phyloP scores from a whole-genome alignment of 1,284 basidiomycete genomes.

The Marasmius tenuissimus region DNA sequence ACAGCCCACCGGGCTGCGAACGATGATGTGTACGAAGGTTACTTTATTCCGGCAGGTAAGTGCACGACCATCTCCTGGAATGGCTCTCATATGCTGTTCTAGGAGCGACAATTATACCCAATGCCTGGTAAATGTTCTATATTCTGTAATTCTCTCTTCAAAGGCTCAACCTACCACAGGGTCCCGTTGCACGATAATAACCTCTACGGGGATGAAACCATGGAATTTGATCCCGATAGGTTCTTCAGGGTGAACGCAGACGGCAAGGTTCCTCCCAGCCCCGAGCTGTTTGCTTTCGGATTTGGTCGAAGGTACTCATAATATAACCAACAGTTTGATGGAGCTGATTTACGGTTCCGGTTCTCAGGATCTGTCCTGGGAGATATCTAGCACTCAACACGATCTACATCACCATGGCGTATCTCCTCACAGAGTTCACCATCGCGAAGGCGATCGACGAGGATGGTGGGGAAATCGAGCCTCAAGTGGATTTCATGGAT shows the following conservation, averaged over 20 bases:
- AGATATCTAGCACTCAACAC: not conserved
- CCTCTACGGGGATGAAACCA: slow-evolving; percentile 31
- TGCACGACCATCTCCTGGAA: not conserved
- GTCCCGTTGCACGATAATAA: slow-evolving; percentile 37
- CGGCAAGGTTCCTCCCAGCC: not conserved
- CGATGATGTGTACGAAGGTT: slow-evolving; percentile 13
- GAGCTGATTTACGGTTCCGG: no score
- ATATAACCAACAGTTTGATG: no score
- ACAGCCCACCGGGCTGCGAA: slow-evolving; percentile 7
- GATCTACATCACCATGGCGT: not conserved
- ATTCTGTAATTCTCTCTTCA: not conserved
- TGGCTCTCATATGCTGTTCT: not conserved
- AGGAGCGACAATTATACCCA: not conserved
- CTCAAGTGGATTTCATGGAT: no score
- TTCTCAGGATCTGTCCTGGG: not conserved
- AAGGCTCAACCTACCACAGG: not conserved
- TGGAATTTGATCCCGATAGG: slow-evolving; percentile 31
- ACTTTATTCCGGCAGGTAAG: slow-evolving; percentile 12
- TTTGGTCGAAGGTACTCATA: slow-evolving; percentile 51
- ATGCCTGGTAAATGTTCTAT: slow-evolving; percentile 1
- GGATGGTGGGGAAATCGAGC: not conserved
- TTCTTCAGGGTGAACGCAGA: slow-evolving; percentile 36
- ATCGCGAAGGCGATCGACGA: not conserved
- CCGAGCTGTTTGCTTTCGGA: slow-evolving; percentile 34
- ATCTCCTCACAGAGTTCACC: not conserved